These are phyloP conservation scores for Dioszegia aurantiaca DNA, from an alignment of 768 basidiomycete species.

Conservation along the genomic window DNA sequence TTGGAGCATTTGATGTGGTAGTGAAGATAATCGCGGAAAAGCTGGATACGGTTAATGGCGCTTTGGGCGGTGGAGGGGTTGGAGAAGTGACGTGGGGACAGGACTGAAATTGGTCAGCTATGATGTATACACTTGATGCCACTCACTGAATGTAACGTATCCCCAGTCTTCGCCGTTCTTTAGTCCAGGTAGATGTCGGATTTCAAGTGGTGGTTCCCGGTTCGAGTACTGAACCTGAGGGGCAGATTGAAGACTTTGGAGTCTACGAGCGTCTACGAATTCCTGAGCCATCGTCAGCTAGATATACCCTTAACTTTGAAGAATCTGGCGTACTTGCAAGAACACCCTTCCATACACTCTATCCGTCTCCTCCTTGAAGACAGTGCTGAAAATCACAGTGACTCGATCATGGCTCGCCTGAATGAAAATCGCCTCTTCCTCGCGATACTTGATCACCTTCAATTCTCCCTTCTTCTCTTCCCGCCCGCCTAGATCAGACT, in stretches of 20 bases:
- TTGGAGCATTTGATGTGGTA: conserved; percentile 95
- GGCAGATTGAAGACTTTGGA: conserved; percentile 89
- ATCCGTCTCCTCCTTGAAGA: conserved; percentile 96
- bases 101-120: conserved; percentile 57
- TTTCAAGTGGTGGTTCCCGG: conserved; percentile 94
- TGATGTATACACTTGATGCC: background rate
- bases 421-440: conserved; percentile 94
- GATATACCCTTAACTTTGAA: background rate
- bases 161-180: conserved; percentile 82
- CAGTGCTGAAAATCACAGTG: conserved; percentile 93
- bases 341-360: conserved; percentile 97
- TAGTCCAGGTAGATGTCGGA: conserved; percentile 78
- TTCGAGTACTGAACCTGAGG: conserved; percentile 95
- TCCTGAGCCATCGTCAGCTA: conserved; percentile 62
- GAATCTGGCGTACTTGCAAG: conserved; percentile 65
- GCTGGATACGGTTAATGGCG: conserved; percentile 90
- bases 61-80: conserved; percentile 65
- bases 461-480: conserved; percentile 64
- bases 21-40: conserved; percentile 98
- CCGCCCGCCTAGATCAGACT: conserved; percentile 48
- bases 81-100: conserved; percentile 92
- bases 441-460: conserved; percentile 91
- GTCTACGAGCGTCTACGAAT: conserved; percentile 96
- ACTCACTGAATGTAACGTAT: conserved; percentile 81
- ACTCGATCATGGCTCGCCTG: conserved; percentile 92